Conservation (phyloP, 208 protist species). For the Leishmania major region DNA sequence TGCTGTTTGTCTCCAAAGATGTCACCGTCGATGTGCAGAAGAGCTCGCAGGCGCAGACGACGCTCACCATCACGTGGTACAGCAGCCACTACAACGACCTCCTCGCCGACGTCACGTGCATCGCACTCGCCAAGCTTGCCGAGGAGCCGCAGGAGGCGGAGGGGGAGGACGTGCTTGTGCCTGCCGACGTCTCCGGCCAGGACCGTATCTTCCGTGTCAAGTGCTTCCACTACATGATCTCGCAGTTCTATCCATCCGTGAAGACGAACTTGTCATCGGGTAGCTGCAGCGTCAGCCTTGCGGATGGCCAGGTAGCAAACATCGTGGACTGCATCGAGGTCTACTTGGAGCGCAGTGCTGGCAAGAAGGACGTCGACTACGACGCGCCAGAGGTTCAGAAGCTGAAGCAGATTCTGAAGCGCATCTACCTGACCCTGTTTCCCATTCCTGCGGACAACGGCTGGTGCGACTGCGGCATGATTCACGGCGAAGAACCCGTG, state of each 20-base stretch:
- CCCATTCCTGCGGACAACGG: constrained; percentile 89
- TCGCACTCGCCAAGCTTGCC: constrained; percentile 82
- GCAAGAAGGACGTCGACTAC: constrained; percentile 47
- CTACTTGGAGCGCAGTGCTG: constrained; percentile 55
- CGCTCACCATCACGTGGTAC: constrained; percentile 84
- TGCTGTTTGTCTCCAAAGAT: constrained; percentile 65
- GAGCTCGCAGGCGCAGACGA: constrained; percentile 75
- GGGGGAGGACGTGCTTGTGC: constrained; percentile 60
- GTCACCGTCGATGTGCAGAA: constrained; percentile 79
- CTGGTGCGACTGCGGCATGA: constrained; percentile 92
- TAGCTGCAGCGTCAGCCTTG: constrained; percentile 58
- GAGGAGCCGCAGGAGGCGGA: constrained; percentile 52
- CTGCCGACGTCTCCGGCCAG: constrained; percentile 76
- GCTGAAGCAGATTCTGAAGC: constrained; percentile 83
- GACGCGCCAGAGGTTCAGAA: constrained; percentile 67
- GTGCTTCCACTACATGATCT: constrained; percentile 93
- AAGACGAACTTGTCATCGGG: constrained; percentile 81
- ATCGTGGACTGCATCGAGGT: constrained; percentile 89
- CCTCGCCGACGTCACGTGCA: constrained; percentile 89
- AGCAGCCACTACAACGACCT: constrained; percentile 89
- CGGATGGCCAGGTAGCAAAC: constrained; percentile 69
- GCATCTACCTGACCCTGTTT: constrained; percentile 90
- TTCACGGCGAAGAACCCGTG: constrained; percentile 65
- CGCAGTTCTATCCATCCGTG: constrained; percentile 84
- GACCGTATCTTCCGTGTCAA: constrained; percentile 90